These are phyloP conservation scores for Aristolochia californica DNA, from an alignment of 164 flowering plant genomes.

Conservation along the genomic window DNA sequence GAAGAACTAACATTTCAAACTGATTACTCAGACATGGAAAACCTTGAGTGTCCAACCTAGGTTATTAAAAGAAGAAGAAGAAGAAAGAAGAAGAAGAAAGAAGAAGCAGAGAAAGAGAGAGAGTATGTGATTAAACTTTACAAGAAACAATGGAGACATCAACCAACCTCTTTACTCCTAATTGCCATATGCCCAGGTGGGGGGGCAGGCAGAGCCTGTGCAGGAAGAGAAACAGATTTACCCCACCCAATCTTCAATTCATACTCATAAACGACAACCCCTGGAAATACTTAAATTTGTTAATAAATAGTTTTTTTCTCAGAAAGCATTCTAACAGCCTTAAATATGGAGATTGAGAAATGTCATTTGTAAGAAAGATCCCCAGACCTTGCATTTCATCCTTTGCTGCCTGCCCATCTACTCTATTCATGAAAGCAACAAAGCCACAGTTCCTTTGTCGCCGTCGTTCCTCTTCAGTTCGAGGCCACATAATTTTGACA, in stretches of 20 bases:
- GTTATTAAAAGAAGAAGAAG: neutral
- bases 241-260: conserved; percentile 99
- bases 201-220: conserved; percentile 98
- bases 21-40: neutral
- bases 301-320: neutral
- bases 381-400: conserved; percentile 99
- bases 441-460: conserved; percentile 98
- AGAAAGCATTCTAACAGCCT: neutral
- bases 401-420: conserved; percentile 97
- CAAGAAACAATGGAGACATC: neutral
- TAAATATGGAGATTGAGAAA: neutral
- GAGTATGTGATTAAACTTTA: neutral
- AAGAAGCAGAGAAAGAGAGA: too few species aligned
- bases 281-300: conserved; percentile 24
- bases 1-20: too few species aligned
- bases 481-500: conserved; percentile 99
- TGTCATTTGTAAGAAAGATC: neutral
- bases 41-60: conserved; percentile 1
- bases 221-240: conserved; percentile 94
- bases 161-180: conserved; percentile 91
- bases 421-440: conserved; percentile 98
- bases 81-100: too few species aligned
- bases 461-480: conserved; percentile 92
- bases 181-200: conserved; percentile 99
- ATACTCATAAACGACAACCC: conserved; percentile 91